Base-by-base conservation (phyloP, 108 stramenopile species). In the Schizochytrium sp. region DNA sequence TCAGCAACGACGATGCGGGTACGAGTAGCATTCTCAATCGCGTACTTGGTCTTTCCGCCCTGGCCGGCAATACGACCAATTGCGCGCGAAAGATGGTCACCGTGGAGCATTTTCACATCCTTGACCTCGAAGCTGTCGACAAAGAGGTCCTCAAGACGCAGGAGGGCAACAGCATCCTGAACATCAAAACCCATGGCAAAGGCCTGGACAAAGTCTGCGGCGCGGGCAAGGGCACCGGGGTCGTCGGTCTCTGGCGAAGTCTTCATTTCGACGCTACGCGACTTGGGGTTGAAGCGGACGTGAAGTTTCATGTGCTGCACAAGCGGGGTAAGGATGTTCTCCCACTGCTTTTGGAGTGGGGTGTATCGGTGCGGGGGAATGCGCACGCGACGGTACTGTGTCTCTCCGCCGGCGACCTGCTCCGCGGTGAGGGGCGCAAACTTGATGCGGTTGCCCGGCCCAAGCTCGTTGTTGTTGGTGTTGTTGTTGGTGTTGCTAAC, bases 1-100 rank as follows among this genome's bases (percentile, higher is more conserved):
- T 98, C 98, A 19, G 99, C 99, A 58, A 99, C 94, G 23, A 99
- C 97, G 87, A 99, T 97, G 12, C 99, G 92, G 23, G 98, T 99
- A 6, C 98, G 93, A 8, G 98, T 99, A 6, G 99, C 99, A 95
- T 99, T 99, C 92, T 99, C 99, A 91, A 99, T 98, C n/a, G 99
- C 99, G 92, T 96, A 97, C 60, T 97, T 90, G 6, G 99, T 99
- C 90, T 99, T 99, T 55, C 99, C 99, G 90, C 97, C 98, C 91
- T 98, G 97, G 71, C 99, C 99, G 4, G 98, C 99, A 60, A 99
- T 92, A 63, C 99, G 96, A 41, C 99, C 99, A 88, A 99, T 96
- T 21, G 99, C 99, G 87, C 99, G 97, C 2, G 94, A 95, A 55
- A 98, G 90, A 88, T 99, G 99, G 92, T 99, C 99, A 25, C 99